These are phyloP conservation scores for Prunus mongolica DNA, from an alignment of 306 rosid genomes.

Conservation along the genomic window DNA sequence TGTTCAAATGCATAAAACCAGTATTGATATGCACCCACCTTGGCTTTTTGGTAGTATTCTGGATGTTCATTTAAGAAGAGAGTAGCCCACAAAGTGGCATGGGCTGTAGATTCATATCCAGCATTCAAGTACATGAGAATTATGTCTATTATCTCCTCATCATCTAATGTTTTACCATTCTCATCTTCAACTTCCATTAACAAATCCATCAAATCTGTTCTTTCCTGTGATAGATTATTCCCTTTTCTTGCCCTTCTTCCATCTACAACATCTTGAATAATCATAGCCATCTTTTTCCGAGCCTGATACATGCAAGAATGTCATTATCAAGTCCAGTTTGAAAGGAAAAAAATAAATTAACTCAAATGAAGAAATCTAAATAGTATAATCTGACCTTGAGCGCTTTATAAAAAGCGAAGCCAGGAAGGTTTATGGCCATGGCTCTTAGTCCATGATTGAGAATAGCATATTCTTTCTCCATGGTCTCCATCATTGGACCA, in stretches of 20 bases:
- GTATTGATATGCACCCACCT: conserved; percentile 30
- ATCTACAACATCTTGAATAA: conserved; percentile 44
- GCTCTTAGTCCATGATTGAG: conserved; percentile 60
- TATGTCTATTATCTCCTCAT: conserved; percentile 64
- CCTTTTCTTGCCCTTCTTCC: conserved; percentile 25
- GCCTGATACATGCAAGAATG: conserved; percentile 39
- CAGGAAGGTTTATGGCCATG: conserved; percentile 55
- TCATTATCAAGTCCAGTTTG: background rate
- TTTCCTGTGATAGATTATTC: conserved; percentile 7
- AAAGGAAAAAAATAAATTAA: background rate
- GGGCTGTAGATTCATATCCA: conserved; percentile 85
- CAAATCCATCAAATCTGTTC: conserved; percentile 52
- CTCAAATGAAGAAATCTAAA: background rate
- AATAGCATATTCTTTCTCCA: conserved; percentile 35
- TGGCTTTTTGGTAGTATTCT: conserved; percentile 39
- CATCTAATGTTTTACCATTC: conserved; percentile 44
- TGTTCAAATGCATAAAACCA: too few relatives aligned
- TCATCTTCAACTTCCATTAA: conserved; percentile 67
- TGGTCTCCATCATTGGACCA: conserved; percentile 25
- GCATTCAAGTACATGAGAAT: conserved; percentile 70
- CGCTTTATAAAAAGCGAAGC: conserved; percentile 61
- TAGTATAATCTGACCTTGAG: conserved; percentile 46
- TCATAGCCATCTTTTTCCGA: conserved; percentile 45
- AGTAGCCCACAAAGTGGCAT: conserved; percentile 66
- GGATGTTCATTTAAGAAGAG: conserved; percentile 54